Percentiles rank a stretch among this genome's conserved stretches.
Evolutionary conservation across 2,329 filamentous ascomycete genomes (phyloP).

Genomic region (Trichoderma sp.): DNA sequence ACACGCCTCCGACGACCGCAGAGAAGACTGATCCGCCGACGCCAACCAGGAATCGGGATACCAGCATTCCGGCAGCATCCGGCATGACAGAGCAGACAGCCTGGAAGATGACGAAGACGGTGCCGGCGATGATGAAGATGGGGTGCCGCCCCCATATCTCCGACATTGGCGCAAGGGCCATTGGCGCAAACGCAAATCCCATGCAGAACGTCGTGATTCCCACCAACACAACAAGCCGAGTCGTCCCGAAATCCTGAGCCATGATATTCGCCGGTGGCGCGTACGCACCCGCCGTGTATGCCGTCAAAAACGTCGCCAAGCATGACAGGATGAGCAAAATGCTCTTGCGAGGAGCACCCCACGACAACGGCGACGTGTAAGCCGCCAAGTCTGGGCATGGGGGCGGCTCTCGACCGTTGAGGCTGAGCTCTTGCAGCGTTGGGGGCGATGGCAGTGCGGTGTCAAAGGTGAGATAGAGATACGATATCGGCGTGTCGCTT

Average conservation of each 20-base stretch:
- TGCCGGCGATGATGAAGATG: slow-evolving; percentile 71
- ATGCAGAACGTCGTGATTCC: slow-evolving; percentile 80
- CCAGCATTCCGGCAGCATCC: slow-evolving; percentile 68
- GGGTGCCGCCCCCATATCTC: slow-evolving; percentile 85
- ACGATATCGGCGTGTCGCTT: slow-evolving; percentile 32
- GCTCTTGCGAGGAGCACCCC: slow-evolving; percentile 67
- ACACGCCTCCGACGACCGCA: slow-evolving; percentile 88
- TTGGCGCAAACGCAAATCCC: slow-evolving; percentile 79
- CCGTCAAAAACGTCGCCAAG: slow-evolving; percentile 70
- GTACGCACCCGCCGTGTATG: slow-evolving; percentile 79
- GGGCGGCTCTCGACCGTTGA: slow-evolving; percentile 43
- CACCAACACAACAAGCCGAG: slow-evolving; percentile 61
- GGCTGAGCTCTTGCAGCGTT: slow-evolving; percentile 21
- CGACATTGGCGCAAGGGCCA: slow-evolving; percentile 82
- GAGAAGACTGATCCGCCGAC: slow-evolving; percentile 76
- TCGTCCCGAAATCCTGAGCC: slow-evolving; percentile 61
- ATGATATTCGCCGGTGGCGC: slow-evolving; percentile 66
- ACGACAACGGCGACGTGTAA: slow-evolving; percentile 69
- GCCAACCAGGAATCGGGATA: slow-evolving; percentile 73
- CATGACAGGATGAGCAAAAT: slow-evolving; percentile 72
- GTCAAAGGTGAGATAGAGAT: slow-evolving; percentile 42
- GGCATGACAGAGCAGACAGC: slow-evolving; percentile 69
- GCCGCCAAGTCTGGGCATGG: slow-evolving; percentile 61
- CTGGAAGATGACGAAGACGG: slow-evolving; percentile 68
- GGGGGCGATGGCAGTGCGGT: slow-evolving; percentile 35